These are phyloP conservation scores for Datisca glomerata DNA, from an alignment of 306 rosid genomes.

Conservation along the genomic window DNA sequence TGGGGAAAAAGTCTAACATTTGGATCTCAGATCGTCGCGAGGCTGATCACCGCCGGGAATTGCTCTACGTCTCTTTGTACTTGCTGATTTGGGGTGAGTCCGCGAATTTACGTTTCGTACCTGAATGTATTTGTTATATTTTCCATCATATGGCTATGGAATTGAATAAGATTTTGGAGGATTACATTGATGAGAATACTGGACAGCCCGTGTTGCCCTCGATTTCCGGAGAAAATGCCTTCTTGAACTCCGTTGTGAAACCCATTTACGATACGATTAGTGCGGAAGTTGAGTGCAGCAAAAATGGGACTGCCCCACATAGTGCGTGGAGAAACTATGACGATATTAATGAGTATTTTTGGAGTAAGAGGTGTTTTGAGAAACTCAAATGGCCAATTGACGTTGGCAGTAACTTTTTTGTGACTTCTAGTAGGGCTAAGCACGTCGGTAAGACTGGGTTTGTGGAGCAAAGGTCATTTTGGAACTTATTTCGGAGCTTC, in stretches of 20 bases:
- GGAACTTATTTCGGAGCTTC: slow-evolving; percentile 75
- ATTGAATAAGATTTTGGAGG: slow-evolving; percentile 68
- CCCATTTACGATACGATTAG: slow-evolving; percentile 74
- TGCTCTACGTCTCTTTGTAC: slow-evolving; percentile 66
- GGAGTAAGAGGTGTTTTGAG: slow-evolving; percentile 83
- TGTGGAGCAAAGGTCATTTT: slow-evolving; percentile 91
- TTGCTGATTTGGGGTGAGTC: slow-evolving; percentile 95
- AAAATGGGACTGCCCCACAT: slow-evolving; percentile 76
- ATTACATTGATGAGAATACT: slow-evolving; percentile 72
- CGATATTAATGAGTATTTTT: slow-evolving; percentile 85
- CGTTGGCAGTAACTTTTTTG: slow-evolving; percentile 64
- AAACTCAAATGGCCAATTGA: slow-evolving; percentile 86
- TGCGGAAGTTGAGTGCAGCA: slow-evolving; percentile 69
- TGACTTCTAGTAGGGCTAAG: slow-evolving; percentile 25
- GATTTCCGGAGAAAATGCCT: slow-evolving; percentile 65
- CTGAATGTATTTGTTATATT: slow-evolving; percentile 77
- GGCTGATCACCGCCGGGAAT: slow-evolving; percentile 63
- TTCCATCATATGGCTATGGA: slow-evolving; percentile 87
- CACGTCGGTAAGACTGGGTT: slow-evolving; percentile 96
- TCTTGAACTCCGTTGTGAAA: slow-evolving; percentile 51
- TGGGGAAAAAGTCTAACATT: slow-evolving; percentile 74
- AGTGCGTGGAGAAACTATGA: slow-evolving; percentile 90
- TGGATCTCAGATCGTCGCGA: slow-evolving; percentile 60
- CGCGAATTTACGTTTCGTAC: slow-evolving; percentile 67
- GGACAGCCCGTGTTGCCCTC: slow-evolving; percentile 84